phyloP scores from a whole-genome alignment of 768 basidiomycete species.

The Pisolithus orientalis region DNA sequence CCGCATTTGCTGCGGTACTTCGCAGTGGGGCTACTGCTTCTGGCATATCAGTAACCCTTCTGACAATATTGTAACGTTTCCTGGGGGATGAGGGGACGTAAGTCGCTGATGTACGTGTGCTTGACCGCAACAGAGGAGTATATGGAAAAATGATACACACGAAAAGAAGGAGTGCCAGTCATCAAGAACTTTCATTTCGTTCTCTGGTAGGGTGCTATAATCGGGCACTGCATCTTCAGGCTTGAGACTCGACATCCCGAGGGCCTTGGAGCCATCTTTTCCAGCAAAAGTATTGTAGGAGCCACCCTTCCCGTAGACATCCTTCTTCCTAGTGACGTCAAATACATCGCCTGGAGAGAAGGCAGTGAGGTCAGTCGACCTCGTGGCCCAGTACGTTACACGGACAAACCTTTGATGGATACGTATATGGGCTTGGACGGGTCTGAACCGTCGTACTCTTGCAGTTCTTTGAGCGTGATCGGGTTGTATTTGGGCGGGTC shows the following conservation, averaged over 20 bases:
- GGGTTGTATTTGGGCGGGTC: constrained; percentile 73
- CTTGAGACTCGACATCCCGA: constrained; percentile 87
- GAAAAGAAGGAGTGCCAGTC: constrained; percentile 88
- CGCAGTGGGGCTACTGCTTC: constrained; percentile 22
- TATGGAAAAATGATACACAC: constrained; percentile 41
- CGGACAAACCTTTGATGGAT: constrained; percentile 75
- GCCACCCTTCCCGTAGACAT: constrained; percentile 81
- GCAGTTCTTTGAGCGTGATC: constrained; percentile 64
- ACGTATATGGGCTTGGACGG: constrained; percentile 73
- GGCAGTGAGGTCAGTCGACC: neutral
- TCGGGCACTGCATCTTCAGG: constrained; percentile 83
- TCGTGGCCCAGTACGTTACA: constrained; percentile 2
- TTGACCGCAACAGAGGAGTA: neutral
- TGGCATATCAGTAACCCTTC: constrained; percentile 58
- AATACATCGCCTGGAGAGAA: constrained; percentile 66
- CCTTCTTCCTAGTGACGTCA: constrained; percentile 78
- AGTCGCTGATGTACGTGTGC: neutral
- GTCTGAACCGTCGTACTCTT: constrained; percentile 64
- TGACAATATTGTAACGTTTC: constrained; percentile 86
- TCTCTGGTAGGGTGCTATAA: constrained; percentile 66
- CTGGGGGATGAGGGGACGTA: constrained; percentile 26
- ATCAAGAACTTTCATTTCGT: constrained; percentile 72
- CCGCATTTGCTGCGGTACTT: constrained; percentile 17
- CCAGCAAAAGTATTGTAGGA: constrained; percentile 88
- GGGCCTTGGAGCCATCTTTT: constrained; percentile 84